These are phyloP conservation scores for Solanum tarijense DNA, from an alignment of 257 asterid species.

Conservation along the genomic window DNA sequence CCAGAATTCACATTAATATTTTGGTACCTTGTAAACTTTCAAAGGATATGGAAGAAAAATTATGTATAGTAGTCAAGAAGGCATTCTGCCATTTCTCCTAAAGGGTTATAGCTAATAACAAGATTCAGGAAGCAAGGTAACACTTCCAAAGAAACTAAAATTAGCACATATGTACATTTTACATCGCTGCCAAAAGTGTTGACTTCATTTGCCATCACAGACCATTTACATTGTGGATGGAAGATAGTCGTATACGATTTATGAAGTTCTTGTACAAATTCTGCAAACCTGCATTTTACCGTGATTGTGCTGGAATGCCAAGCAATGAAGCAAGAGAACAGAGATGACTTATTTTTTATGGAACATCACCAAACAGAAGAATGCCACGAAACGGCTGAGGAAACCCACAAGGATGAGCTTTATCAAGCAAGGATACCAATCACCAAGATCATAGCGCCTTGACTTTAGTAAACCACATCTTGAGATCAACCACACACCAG, in stretches of 20 bases:
- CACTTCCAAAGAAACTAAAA: background rate
- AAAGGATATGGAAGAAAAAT: no score
- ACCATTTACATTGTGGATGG: background rate
- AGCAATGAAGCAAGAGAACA: background rate
- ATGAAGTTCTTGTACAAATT: background rate
- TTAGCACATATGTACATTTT: background rate
- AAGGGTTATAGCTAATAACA: background rate
- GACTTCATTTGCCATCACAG: background rate
- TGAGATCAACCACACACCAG: slow-evolving; percentile 87
- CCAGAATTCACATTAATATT: background rate
- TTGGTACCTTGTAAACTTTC: background rate
- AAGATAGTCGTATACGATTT: background rate
- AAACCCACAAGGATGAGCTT: slow-evolving; percentile 58
- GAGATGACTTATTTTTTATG: slow-evolving; percentile 48
- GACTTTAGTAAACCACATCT: slow-evolving; percentile 68
- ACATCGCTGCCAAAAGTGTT: background rate
- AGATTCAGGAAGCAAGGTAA: background rate
- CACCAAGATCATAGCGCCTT: slow-evolving; percentile 39
- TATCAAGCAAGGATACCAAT: slow-evolving; percentile 51
- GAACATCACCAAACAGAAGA: slow-evolving; percentile 71
- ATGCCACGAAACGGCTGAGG: slow-evolving; percentile 52
- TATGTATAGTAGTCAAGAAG: background rate
- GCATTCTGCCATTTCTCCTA: background rate
- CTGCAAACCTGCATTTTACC: background rate
- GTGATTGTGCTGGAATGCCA: background rate